These are phyloP conservation scores for Aphelidium insulamus DNA, from an alignment of 371 early-diverging fungal genomes.

Conservation along the genomic window DNA sequence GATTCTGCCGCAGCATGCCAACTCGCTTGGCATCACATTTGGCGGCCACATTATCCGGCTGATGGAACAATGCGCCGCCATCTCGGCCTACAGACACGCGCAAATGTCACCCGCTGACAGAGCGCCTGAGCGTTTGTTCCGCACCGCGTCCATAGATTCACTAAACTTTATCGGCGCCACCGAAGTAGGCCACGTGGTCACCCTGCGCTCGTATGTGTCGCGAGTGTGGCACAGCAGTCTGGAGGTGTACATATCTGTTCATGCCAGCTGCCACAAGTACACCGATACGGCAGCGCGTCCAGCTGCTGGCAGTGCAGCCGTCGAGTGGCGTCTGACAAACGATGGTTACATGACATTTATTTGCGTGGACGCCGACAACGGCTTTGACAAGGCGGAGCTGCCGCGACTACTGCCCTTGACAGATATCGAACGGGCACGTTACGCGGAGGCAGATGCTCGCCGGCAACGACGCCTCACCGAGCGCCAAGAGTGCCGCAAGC, in stretches of 20 bases:
- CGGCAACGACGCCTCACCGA: too few relatives aligned
- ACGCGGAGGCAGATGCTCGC: too few relatives aligned
- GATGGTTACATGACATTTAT: too few relatives aligned
- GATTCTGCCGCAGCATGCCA: conserved; percentile 54
- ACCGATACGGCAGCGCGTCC: too few relatives aligned
- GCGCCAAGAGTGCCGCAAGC: too few relatives aligned
- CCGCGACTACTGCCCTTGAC: too few relatives aligned
- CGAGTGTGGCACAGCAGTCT: conserved; percentile 26
- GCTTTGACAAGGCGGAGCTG: too few relatives aligned
- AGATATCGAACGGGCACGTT: too few relatives aligned
- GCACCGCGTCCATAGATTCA: conserved; percentile 17
- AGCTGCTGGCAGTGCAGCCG: too few relatives aligned
- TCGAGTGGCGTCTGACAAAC: too few relatives aligned
- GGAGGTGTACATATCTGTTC: conserved; percentile 35
- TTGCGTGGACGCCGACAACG: too few relatives aligned
- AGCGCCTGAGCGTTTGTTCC: conserved; percentile 1
- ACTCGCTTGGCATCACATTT: conserved; percentile 42
- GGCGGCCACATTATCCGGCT: conserved; percentile 58
- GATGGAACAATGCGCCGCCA: conserved; percentile 44
- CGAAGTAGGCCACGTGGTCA: conserved; percentile 30
- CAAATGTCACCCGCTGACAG: conserved; percentile 10
- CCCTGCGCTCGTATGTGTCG: conserved; percentile 27
- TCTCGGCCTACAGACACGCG: conserved; percentile 33
- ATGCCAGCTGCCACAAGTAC: too few relatives aligned
- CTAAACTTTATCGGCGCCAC: conserved; percentile 24